Percentiles rank a stretch among this genome's conserved stretches.
phyloP scores from a whole-genome alignment of 176 grass and related monocot species.

The Phragmites australis region DNA sequence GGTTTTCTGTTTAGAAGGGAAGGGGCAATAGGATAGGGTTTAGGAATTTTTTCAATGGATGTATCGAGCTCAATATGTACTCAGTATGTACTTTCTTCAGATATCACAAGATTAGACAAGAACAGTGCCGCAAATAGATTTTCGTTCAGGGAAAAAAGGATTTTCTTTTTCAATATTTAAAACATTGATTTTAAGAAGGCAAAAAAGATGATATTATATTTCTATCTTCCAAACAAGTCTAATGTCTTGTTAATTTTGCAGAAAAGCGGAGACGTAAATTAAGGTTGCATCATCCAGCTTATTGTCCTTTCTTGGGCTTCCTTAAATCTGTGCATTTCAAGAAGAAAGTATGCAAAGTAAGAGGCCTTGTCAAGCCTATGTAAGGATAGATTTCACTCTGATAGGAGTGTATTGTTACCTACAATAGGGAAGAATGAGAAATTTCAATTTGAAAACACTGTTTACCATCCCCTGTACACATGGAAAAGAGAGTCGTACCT shows the following conservation, averaged over 20 bases:
- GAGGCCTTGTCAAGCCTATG: constrained; percentile 27
- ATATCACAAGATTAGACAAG: background rate
- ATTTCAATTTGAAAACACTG: background rate
- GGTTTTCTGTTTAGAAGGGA: background rate
- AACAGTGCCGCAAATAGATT: background rate
- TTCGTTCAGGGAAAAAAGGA: background rate
- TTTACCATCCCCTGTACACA: background rate
- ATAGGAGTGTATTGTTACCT: background rate
- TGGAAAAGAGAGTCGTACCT: constrained; percentile 7
- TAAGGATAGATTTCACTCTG: constrained; percentile 28
- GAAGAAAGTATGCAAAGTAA: constrained; percentile 58
- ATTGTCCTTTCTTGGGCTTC: constrained; percentile 65
- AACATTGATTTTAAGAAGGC: background rate
- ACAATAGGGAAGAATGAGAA: background rate
- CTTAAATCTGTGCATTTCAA: constrained; percentile 60
- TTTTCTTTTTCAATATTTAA: background rate
- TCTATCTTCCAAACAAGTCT: constrained; percentile 20
- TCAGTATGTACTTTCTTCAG: background rate
- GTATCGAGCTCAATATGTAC: background rate
- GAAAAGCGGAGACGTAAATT: constrained; percentile 55
- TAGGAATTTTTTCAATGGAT: background rate
- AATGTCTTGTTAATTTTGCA: constrained; percentile 45
- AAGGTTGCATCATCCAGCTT: constrained; percentile 16
- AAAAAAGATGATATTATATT: background rate
- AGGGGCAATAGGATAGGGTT: background rate